Evolutionary conservation across 2,329 filamentous ascomycete genomes (phyloP).

Genomic region (Beauveria caledonica): DNA sequence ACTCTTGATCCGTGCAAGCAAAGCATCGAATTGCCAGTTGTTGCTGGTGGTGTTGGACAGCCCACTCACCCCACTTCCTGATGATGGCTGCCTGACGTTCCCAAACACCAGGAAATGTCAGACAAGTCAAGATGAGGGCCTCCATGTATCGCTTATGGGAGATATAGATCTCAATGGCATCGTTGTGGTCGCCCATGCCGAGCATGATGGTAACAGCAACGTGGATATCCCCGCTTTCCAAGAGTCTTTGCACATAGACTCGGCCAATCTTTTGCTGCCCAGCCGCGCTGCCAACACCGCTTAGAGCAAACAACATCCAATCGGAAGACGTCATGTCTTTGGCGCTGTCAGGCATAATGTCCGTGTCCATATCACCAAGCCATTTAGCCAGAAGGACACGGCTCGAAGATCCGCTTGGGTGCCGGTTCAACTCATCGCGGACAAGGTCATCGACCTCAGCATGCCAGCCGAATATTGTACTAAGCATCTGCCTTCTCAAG

Average conservation of each 20-base stretch:
- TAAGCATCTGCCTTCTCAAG: constrained; percentile 82
- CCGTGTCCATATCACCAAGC: constrained; percentile 77
- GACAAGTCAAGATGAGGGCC: constrained; percentile 77
- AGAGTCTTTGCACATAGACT: constrained; percentile 79
- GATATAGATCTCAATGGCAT: constrained; percentile 93
- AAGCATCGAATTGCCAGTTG: constrained; percentile 90
- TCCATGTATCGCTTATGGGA: constrained; percentile 90
- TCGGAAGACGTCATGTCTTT: constrained; percentile 88
- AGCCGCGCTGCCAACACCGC: constrained; percentile 66
- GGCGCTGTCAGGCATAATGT: constrained; percentile 71
- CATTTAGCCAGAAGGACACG: constrained; percentile 84
- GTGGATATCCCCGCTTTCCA: constrained; percentile 86
- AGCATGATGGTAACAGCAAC: constrained; percentile 89
- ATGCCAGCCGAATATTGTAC: constrained; percentile 91
- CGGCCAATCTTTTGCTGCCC: constrained; percentile 87
- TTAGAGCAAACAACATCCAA: constrained; percentile 93
- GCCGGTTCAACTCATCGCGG: constrained; percentile 72
- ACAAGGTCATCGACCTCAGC: constrained; percentile 74
- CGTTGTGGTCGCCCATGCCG: constrained; percentile 83
- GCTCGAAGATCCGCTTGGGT: constrained; percentile 64
- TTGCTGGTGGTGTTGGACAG: constrained; percentile 77
- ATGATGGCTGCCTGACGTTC: constrained; percentile 81
- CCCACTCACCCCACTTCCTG: constrained; percentile 90
- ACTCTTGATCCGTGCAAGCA: constrained; percentile 80
- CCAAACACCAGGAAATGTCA: constrained; percentile 81